Evolutionary conservation across 495 filamentous ascomycete genomes (phyloP).

Genomic region (Penicillium macrosclerotiorum): DNA sequence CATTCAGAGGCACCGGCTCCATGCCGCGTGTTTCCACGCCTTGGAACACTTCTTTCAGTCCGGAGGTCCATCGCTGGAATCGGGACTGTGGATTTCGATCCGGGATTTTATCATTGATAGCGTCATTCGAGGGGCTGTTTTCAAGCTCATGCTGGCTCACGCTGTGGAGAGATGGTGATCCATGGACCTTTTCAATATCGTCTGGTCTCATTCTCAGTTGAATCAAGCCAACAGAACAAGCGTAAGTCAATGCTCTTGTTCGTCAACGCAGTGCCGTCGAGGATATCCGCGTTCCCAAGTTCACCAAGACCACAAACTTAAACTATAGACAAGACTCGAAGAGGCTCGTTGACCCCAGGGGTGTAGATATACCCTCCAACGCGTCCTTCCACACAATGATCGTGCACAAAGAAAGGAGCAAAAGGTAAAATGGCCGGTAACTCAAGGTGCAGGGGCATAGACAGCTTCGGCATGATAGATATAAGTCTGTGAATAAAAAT

Average conservation of each 20-base stretch:
- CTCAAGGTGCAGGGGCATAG: not conserved
- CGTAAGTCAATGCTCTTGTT: too few species aligned
- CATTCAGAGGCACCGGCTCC: constrained; percentile 57
- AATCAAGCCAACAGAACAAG: not conserved
- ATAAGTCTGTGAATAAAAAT: constrained; percentile 12
- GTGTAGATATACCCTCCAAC: not conserved
- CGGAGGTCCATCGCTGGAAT: constrained; percentile 33
- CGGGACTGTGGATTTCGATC: constrained; percentile 16
- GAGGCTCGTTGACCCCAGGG: not conserved
- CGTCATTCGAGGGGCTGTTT: constrained; percentile 16
- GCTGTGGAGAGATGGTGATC: constrained; percentile 16
- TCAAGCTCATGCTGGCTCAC: constrained; percentile 18
- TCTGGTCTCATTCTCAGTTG: constrained; percentile 12
- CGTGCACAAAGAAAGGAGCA: not conserved
- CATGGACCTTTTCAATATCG: constrained; percentile 24
- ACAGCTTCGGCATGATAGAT: constrained; percentile 21
- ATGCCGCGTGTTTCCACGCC: constrained; percentile 68
- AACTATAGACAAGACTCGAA: not conserved
- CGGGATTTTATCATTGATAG: constrained; percentile 6
- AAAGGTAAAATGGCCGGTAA: not conserved
- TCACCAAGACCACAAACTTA: too few species aligned
- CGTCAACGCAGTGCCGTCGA: not conserved
- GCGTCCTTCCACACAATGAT: not conserved
- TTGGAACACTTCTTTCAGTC: too few species aligned
- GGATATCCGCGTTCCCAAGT: not conserved